Evolutionary conservation across 805 yeast species (phyloP).

Genomic region (Lipomyces yamanashiensis): DNA sequence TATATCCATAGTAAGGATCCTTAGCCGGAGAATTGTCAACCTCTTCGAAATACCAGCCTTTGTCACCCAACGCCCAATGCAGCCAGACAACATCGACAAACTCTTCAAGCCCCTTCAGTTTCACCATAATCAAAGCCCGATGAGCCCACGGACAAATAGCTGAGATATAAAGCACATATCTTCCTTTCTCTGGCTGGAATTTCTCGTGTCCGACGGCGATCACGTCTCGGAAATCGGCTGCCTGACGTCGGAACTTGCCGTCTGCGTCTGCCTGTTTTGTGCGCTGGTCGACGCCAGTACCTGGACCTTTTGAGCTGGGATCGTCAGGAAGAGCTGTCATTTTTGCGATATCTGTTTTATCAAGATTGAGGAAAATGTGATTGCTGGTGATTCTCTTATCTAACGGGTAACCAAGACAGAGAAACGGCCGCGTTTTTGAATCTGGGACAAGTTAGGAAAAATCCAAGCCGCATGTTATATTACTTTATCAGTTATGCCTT

Average conservation of each 20-base stretch:
- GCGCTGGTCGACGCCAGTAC: slow-evolving; percentile 34
- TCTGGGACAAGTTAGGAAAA: background rate
- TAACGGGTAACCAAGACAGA: too few species aligned
- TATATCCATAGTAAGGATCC: slow-evolving; percentile 61
- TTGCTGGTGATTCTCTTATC: too few species aligned
- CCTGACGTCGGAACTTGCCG: slow-evolving; percentile 39
- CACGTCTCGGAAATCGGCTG: slow-evolving; percentile 61
- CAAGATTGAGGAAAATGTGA: too few species aligned
- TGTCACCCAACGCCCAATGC: slow-evolving; percentile 80
- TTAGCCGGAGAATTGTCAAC: slow-evolving; percentile 51
- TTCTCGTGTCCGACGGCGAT: slow-evolving; percentile 61
- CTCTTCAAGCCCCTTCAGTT: slow-evolving; percentile 69
- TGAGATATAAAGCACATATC: slow-evolving; percentile 91
- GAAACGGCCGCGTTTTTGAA: background rate
- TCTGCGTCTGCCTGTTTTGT: slow-evolving; percentile 33
- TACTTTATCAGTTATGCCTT: background rate
- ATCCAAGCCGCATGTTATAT: background rate
- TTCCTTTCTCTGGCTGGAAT: slow-evolving; percentile 73
- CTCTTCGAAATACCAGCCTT: slow-evolving; percentile 78
- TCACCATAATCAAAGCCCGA: slow-evolving; percentile 73
- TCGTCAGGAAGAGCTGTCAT: slow-evolving; percentile 32
- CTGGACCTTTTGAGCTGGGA: slow-evolving; percentile 31
- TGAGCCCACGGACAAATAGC: slow-evolving; percentile 98
- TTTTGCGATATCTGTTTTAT: too few species aligned
- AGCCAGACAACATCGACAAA: slow-evolving; percentile 66